Evolutionary conservation across 805 yeast species (phyloP).

Genomic region (Tetrapisispora taiwanensis): DNA sequence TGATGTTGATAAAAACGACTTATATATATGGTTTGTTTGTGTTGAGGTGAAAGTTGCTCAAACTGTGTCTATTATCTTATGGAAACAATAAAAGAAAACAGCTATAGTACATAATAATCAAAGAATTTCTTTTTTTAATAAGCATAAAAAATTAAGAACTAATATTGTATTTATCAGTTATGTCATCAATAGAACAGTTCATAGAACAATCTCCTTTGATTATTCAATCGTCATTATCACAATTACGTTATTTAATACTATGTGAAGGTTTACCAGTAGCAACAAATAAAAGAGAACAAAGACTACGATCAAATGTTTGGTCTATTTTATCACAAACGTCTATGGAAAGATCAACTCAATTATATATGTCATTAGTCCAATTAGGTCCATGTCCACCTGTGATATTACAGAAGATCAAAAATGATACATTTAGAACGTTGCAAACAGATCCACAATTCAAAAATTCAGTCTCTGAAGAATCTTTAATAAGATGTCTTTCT

Average conservation of each 20-base stretch:
- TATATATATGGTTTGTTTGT: no score
- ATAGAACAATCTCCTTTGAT: conserved; percentile 18
- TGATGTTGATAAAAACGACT: no score
- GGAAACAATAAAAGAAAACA: no score
- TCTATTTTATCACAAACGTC: conserved; percentile 59
- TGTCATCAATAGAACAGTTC: conserved; percentile 16
- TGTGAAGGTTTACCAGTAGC: conserved; percentile 14
- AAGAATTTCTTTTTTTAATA: no score
- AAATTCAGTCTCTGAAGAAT: conserved; percentile 54
- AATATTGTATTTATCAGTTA: no score
- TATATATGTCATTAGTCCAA: conserved; percentile 44
- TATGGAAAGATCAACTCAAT: conserved; percentile 41
- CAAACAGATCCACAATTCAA: conserved; percentile 63
- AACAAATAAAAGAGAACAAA: conserved; percentile 8
- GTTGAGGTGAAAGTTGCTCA: no score
- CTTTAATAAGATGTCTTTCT: conserved; percentile 58
- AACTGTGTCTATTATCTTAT: no score
- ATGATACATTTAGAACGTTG: conserved; percentile 79
- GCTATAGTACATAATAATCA: no score
- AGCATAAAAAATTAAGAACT: no score
- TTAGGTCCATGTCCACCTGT: conserved; percentile 51
- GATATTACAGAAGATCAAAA: conserved; percentile 50
- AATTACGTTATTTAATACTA: conserved; percentile 18
- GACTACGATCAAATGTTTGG: conserved; percentile 62
- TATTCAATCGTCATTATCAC: conserved; percentile 21